Conservation (phyloP, 148 eudicot genomes). For the Dysphania ambrosioides region DNA sequence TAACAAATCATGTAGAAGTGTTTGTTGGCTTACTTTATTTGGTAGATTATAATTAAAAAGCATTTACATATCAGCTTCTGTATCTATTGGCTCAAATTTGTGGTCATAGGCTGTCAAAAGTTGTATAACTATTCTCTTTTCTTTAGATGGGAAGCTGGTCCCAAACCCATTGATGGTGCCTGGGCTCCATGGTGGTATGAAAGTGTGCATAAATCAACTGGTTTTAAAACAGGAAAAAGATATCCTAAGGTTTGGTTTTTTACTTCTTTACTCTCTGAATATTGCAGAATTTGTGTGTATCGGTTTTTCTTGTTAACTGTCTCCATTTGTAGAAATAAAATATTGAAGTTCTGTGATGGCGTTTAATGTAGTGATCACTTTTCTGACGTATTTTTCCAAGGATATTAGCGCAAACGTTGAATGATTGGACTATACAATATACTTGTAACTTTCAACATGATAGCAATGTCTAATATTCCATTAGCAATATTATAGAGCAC, state of each 20-base stretch:
- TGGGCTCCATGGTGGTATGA: constrained; percentile 99
- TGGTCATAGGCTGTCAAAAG: neutral
- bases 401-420: neutral
- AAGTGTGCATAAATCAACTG: constrained; percentile 71
- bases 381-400: neutral
- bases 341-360: neutral
- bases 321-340: neutral
- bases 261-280: constrained; percentile 1
- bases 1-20: no score
- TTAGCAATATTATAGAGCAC: neutral
- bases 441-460: neutral
- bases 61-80: neutral
- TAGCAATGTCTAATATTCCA: neutral
- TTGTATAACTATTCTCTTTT: neutral
- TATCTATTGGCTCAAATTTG: neutral
- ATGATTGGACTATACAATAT: neutral
- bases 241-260: constrained; percentile 58
- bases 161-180: constrained; percentile 71
- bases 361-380: neutral
- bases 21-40: neutral
- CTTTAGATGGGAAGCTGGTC: constrained; percentile 93
- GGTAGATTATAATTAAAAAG: no score
- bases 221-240: constrained; percentile 48
- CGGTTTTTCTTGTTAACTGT: neutral
- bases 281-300: neutral